These are phyloP conservation scores for Biscutella laevigata DNA, from an alignment of 441 rosid species.

Conservation along the genomic window DNA sequence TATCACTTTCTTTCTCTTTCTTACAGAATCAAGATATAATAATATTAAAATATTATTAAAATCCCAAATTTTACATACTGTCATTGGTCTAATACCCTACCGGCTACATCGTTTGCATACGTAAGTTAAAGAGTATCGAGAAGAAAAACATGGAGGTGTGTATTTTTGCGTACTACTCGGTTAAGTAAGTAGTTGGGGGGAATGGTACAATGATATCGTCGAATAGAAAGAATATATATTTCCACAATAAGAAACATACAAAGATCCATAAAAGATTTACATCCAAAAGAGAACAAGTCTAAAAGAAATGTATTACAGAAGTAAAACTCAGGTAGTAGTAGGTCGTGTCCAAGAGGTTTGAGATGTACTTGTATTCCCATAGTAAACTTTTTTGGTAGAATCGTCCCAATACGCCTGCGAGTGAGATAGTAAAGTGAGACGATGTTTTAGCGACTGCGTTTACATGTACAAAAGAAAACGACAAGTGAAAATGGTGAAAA, in stretches of 20 bases:
- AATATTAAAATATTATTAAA: no score
- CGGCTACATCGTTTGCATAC: no score
- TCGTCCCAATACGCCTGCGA: constrained; percentile 33
- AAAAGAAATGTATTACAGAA: neutral
- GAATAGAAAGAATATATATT: neutral
- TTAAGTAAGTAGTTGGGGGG: no score
- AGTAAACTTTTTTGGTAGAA: constrained; percentile 24
- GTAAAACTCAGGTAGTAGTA: constrained; percentile 6
- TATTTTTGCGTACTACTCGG: no score
- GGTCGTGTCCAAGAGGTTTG: constrained; percentile 30
- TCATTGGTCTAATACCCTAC: no score
- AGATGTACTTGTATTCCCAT: constrained; percentile 27
- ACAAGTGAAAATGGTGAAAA: neutral
- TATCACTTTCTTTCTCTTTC: no score
- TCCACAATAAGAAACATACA: neutral
- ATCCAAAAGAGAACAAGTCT: neutral
- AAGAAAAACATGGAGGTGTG: no score
- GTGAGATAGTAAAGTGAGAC: neutral
- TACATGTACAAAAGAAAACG: neutral
- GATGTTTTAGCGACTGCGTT: neutral
- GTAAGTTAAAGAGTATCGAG: neutral
- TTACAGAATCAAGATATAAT: no score
- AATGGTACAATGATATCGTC: neutral
- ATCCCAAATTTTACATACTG: no score
- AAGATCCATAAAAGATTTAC: constrained; percentile 15